Evolutionary conservation across 176 grass and related monocot species (phyloP).

Genomic region (Pharus latifolius): DNA sequence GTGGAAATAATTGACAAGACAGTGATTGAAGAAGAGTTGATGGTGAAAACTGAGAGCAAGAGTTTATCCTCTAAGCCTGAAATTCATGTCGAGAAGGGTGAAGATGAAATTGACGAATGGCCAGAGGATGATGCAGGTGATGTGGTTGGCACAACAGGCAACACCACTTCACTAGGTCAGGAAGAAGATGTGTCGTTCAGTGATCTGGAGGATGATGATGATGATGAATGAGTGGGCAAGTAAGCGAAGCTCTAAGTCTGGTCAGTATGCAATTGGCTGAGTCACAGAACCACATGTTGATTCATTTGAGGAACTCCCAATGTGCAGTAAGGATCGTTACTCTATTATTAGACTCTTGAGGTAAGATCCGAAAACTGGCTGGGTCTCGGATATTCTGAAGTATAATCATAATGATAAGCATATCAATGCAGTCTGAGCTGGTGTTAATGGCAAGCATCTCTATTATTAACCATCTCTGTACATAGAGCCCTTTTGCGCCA

Average conservation of each 20-base stretch:
- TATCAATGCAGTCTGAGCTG: background rate
- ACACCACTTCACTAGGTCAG: constrained; percentile 19
- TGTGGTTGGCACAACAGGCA: background rate
- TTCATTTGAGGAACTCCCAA: constrained; percentile 28
- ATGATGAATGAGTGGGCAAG: background rate
- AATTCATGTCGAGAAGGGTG: background rate
- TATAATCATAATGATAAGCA: constrained; percentile 11
- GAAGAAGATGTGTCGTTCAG: constrained; percentile 77
- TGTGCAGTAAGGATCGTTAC: constrained; percentile 8
- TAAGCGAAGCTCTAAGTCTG: background rate
- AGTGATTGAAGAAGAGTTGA: constrained; percentile 46
- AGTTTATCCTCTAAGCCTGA: background rate
- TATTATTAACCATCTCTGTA: constrained; percentile 31
- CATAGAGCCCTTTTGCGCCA: constrained; percentile 6
- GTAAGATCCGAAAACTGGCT: constrained; percentile 21
- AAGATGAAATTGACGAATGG: constrained; percentile 52
- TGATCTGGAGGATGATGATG: constrained; percentile 45
- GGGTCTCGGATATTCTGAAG: constrained; percentile 6
- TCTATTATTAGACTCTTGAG: constrained; percentile 9
- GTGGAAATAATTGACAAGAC: constrained; percentile 63
- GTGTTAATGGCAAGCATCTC: constrained; percentile 15
- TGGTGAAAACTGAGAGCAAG: constrained; percentile 3
- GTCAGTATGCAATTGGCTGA: constrained; percentile 7
- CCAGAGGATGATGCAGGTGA: constrained; percentile 27
- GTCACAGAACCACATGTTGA: constrained; percentile 11